Percentiles rank a stretch among this genome's conserved stretches.
Conservation (phyloP, 768 basidiomycete genomes). For the Phaffia australis region DNA sequence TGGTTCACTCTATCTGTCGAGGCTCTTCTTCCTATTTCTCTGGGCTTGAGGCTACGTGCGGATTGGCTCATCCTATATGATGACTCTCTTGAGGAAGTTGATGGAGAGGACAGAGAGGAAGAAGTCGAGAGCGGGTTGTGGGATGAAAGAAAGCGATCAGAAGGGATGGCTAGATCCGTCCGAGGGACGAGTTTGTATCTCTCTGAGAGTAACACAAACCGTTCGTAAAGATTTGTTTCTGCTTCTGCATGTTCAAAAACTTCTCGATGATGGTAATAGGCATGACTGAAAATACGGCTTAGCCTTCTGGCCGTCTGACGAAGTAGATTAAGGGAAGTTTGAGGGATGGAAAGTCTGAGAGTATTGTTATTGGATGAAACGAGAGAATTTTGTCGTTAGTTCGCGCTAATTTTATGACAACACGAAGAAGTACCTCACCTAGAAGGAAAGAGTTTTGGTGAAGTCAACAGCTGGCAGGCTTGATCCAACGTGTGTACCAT, state of each 20-base stretch:
- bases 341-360: slow-evolving; percentile 67
- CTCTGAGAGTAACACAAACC: too few relatives aligned
- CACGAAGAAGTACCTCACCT: slow-evolving; percentile 45
- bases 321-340: slow-evolving; percentile 74
- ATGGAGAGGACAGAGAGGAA: too few relatives aligned
- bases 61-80: too few relatives aligned
- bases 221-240: too few relatives aligned
- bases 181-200: too few relatives aligned
- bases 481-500: slow-evolving; percentile 73
- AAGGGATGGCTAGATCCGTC: too few relatives aligned
- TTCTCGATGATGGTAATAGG: slow-evolving; percentile 89
- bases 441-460: slow-evolving; percentile 81
- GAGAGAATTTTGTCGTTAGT: slow-evolving; percentile 14
- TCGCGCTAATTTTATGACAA: slow-evolving; percentile 17
- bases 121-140: too few relatives aligned
- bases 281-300: slow-evolving; percentile 90
- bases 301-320: slow-evolving; percentile 78
- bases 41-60: too few relatives aligned
- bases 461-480: slow-evolving; percentile 81
- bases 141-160: too few relatives aligned
- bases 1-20: too few relatives aligned
- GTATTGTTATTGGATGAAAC: neutral
- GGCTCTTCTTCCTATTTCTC: too few relatives aligned
- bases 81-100: too few relatives aligned
- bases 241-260: slow-evolving; percentile 49